Evolutionary conservation across 495 filamentous ascomycete genomes (phyloP).

Genomic region (Staphylotrichum tortipilum): DNA sequence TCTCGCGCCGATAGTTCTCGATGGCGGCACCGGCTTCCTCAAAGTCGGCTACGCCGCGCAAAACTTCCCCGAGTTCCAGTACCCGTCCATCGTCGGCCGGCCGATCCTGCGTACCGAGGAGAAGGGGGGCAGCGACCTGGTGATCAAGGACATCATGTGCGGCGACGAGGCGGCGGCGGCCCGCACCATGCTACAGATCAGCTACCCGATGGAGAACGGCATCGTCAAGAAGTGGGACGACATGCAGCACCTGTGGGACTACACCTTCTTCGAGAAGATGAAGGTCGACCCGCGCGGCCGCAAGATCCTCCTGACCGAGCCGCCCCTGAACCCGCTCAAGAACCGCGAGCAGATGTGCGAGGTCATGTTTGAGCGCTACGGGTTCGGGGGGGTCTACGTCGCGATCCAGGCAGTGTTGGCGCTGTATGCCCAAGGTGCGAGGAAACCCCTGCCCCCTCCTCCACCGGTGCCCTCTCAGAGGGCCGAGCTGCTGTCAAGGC

Average conservation of each 20-base stretch:
- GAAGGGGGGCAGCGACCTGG: slow-evolving; percentile 47
- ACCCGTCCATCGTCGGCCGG: slow-evolving; percentile 95
- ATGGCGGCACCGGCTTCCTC: slow-evolving; percentile 99
- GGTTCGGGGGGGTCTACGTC: slow-evolving; percentile 94
- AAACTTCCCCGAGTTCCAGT: slow-evolving; percentile 98
- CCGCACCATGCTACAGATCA: slow-evolving; percentile 93
- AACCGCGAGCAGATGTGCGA: slow-evolving; percentile 97
- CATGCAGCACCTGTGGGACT: slow-evolving; percentile 99
- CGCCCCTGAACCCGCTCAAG: slow-evolving; percentile 91
- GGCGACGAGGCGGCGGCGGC: slow-evolving; percentile 96
- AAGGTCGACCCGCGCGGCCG: slow-evolving; percentile 80
- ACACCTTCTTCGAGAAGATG: slow-evolving; percentile 96
- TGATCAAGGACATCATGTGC: slow-evolving; percentile 99
- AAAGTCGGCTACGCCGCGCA: slow-evolving; percentile 98
- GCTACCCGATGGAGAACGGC: slow-evolving; percentile 98
- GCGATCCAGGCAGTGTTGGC: slow-evolving; percentile 97
- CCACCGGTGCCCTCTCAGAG: background rate
- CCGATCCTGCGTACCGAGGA: slow-evolving; percentile 97
- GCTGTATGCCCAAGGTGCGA: slow-evolving; percentile 89
- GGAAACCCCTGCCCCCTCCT: background rate
- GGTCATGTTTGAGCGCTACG: slow-evolving; percentile 97
- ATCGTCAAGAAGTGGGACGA: slow-evolving; percentile 99
- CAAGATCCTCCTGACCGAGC: slow-evolving; percentile 97
- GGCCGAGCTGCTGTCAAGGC: too few relatives aligned
- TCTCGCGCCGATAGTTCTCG: slow-evolving; percentile 62